Percentiles rank a stretch among this genome's conserved stretches.
Evolutionary conservation across 2,329 filamentous ascomycete genomes (phyloP).

Genomic region (Metarhizium anisopliae): DNA sequence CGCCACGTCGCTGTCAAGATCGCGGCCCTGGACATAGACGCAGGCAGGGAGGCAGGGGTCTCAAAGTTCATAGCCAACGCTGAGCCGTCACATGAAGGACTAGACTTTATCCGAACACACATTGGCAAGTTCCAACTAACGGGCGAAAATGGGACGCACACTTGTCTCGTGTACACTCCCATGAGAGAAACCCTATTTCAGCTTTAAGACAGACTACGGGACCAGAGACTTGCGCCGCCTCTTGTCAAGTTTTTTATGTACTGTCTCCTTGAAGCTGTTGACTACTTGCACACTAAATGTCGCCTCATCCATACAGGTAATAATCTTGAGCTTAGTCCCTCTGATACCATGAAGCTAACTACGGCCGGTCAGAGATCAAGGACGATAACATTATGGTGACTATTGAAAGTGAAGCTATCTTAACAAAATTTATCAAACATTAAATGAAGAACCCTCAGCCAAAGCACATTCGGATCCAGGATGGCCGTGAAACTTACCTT

Average conservation of each 20-base stretch:
- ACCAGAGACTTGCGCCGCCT: conserved; percentile 7
- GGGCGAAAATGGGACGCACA: conserved; percentile 10
- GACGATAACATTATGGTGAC: conserved; percentile 13
- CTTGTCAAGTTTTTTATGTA: conserved; percentile 10
- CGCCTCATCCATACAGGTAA: not conserved
- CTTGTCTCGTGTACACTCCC: conserved; percentile 13
- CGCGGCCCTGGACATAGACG: conserved; percentile 9
- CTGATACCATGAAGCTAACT: not conserved
- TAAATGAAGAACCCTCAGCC: not conserved
- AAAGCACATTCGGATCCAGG: conserved; percentile 2
- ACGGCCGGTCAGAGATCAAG: conserved; percentile 12
- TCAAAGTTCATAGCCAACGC: conserved; percentile 8
- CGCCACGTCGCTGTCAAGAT: not conserved
- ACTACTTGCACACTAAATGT: not conserved
- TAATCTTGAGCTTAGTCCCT: not conserved
- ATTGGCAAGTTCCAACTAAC: conserved; percentile 10
- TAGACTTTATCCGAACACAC: conserved; percentile 4
- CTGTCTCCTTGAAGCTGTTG: conserved; percentile 5
- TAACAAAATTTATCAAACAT: not conserved
- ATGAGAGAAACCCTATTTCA: conserved; percentile 14
- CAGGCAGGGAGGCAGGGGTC: conserved; percentile 5
- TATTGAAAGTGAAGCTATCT: not conserved
- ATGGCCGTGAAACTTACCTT: conserved; percentile 8
- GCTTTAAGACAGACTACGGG: conserved; percentile 9
- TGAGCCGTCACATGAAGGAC: conserved; percentile 10